phyloP scores from a whole-genome alignment of 192 early-diverging fungal genomes.

The Phycomyces blakesleeanus region DNA sequence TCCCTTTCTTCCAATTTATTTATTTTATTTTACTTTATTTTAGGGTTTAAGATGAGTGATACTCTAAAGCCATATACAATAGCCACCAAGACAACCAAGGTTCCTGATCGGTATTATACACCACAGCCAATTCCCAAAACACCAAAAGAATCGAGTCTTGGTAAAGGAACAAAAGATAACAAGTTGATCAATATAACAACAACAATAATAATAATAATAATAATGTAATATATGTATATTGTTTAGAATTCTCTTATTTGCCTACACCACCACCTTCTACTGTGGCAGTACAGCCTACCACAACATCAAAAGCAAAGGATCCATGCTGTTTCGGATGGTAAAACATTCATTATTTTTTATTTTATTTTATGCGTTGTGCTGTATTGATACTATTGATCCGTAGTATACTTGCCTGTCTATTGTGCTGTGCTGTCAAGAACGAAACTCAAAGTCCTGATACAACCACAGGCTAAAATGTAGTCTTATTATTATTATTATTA shows the following conservation, averaged over 20 bases:
- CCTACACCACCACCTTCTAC: background rate
- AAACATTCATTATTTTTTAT: too few relatives aligned
- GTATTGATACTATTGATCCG: background rate
- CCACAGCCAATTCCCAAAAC: background rate
- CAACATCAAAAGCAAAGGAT: background rate
- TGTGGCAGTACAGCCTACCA: background rate
- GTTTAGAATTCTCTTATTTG: background rate
- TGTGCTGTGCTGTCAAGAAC: constrained; percentile 17
- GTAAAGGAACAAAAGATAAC: too few relatives aligned
- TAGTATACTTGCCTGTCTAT: constrained; percentile 15
- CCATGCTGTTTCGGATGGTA: constrained; percentile 12
- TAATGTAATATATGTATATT: background rate
- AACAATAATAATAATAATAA: background rate
- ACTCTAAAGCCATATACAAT: too few relatives aligned
- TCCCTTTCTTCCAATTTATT: too few relatives aligned
- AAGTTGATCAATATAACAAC: background rate
- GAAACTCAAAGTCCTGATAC: constrained; percentile 1
- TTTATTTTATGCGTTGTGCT: too few relatives aligned
- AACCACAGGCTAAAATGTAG: background rate
- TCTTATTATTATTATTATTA: background rate
- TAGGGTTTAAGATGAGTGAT: too few relatives aligned
- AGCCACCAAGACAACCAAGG: background rate
- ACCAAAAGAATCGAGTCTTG: too few relatives aligned
- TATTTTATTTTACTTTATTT: too few relatives aligned
- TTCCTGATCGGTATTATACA: background rate